Base-by-base conservation (phyloP, 495 filamentous ascomycete genomes). In the Tuber melanosporum region DNA sequence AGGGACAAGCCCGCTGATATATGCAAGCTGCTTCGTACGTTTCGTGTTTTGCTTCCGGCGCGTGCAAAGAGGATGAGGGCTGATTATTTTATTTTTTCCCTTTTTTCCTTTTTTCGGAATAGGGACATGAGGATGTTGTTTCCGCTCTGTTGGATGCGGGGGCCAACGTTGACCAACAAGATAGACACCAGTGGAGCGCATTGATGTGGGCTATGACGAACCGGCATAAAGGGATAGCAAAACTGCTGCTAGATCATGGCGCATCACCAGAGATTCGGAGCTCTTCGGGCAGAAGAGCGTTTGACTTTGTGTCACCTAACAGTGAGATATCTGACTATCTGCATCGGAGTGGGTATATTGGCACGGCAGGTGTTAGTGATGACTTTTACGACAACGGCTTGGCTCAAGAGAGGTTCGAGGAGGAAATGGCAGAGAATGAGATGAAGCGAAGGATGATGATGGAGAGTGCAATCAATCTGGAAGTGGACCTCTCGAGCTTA, bases 141-240 rank as follows among this genome's bases (percentile, higher is more conserved):
- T 87, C 90, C 70, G 90, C 91, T 46, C 89, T 99, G 49, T 87
- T 99, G 46, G 89, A 93, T 72, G 92, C 92, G 10, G 93, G 95
- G 7, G 95, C 93, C n/a, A 89, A 93, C 77, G 93, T 98, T 43
- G 93, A 99, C 84, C 90, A 91, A 82, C 95, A 98, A 85, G 95
- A 99, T 83, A 91, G 92, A 72, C 97, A 98, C 83, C 90, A 95
- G 78, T 99, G 95, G 95, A 99, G 93, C 83, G 91, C 95, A 26
- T 86, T 99, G 80, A 99, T 98, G 95, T 99, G 95, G 95, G 95
- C 95, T 45, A 98, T 98, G 93, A 98, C 95, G 57, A 99, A 98
- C 83, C 87, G 94, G 78, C 95, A 99, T 84, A 98, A 98, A 84
- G 91, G 90, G 44, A 98, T 99, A 80, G 93, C 93, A 39, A 98